A percentile compares a stretch with the other conserved stretches of the same genome.
These are phyloP conservation scores for Whalleya microplaca DNA, from an alignment of 2,329 filamentous ascomycete species.

Conservation along the genomic window DNA sequence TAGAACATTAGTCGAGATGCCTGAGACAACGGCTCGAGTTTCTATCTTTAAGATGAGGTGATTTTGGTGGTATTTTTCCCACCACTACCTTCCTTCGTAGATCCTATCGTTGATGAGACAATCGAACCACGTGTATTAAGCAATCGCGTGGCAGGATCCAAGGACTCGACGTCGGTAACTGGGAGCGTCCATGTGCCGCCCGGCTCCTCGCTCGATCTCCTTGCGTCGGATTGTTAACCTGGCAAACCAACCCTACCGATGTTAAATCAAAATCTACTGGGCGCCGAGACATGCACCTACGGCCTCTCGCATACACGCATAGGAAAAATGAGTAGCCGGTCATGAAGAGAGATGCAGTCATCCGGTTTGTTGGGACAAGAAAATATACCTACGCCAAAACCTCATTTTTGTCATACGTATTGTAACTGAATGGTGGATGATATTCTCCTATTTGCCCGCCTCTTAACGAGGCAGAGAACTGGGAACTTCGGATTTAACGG, in stretches of 20 bases:
- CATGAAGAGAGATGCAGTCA: not conserved
- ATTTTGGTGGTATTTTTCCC: not conserved
- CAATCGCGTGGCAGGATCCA: too few species aligned
- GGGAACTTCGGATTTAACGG: too few species aligned
- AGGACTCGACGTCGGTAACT: constrained; percentile 1
- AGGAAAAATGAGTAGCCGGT: not conserved
- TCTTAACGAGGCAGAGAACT: not conserved
- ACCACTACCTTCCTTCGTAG: not conserved
- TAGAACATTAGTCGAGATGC: not conserved
- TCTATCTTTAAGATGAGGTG: not conserved
- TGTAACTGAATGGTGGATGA: not conserved
- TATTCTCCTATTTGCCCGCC: not conserved
- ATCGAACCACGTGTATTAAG: not conserved
- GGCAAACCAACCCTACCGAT: constrained; percentile 1
- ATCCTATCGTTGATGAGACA: not conserved
- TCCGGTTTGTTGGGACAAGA: not conserved
- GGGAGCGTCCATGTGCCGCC: constrained; percentile 12
- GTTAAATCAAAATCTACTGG: not conserved
- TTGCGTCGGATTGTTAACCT: not conserved
- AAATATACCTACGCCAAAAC: not conserved
- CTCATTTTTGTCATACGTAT: not conserved
- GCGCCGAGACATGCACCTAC: constrained; percentile 9
- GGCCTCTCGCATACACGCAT: constrained; percentile 3
- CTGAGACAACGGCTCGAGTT: not conserved
- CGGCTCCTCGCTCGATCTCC: not conserved